Evolutionary conservation across 2,329 filamentous ascomycete genomes (phyloP), one percentile per base, ranked within the genome.

Genomic region (Microcyclospora pomicola): DNA sequence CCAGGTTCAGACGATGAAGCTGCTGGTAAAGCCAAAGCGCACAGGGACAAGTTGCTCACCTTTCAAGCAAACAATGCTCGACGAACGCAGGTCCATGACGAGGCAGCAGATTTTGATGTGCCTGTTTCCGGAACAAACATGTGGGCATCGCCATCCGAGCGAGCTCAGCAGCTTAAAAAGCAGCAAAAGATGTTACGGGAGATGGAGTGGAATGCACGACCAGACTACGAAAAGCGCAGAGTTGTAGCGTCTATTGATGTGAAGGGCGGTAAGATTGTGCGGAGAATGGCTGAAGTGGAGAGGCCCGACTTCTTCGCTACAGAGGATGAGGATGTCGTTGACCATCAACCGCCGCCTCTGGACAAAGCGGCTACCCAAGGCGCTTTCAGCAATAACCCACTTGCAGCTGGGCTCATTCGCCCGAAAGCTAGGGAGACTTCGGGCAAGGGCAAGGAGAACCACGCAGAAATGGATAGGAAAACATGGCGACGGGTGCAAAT

Each of bases 21-120:
- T 9, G 71, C 82, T 32, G 69, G 70, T 15, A 77, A 75, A 45
- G 30, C 30, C 30, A 74, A 78, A 39, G 76, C 80, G 46, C 86
- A 94, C 51, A 70, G 86, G 12, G 86, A 94, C 56, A 82, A 73
- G 51, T 68, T 95, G 1, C 71, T 94, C 9, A 71, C 68, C 1
- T 94, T 85, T 56, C 87, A 95, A 57, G 77, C 82, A 1, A 79
- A 93, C 51, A 94, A 93, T 48, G 84, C 85, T 0, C 73, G 74
- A 42, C 71, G 87, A 32, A 95, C 87, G 1, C 83, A 78, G 12
- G 80, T 95, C 12, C 75, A 85, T 29, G 87, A 95, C 51, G 86
- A 94, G 62, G 86, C 85, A 0, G 75, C 78, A 1, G 79, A 83
- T 52, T 80, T 75, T 46, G 78, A 82, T 47, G 74, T 74, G 0